These are phyloP conservation scores for Babesia divergens DNA, from an alignment of 169 alveolate species.

Conservation along the genomic window DNA sequence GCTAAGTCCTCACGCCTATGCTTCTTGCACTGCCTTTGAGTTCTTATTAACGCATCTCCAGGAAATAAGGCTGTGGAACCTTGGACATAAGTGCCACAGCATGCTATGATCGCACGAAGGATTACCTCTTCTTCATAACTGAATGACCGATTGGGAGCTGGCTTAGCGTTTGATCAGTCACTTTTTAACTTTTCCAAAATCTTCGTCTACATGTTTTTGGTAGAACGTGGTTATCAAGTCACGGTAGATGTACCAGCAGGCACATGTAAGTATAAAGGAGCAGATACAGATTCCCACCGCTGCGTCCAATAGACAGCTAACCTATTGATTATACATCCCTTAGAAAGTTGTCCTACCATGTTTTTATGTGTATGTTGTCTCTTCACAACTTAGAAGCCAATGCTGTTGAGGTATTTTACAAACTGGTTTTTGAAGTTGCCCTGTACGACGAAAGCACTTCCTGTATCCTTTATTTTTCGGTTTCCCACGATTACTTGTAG, in stretches of 20 bases:
- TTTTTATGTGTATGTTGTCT: neutral
- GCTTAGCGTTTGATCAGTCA: no score
- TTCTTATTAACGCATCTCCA: no score
- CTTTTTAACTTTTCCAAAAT: conserved; percentile 19
- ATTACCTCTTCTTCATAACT: no score
- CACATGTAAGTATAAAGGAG: neutral
- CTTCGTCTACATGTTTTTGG: conserved; percentile 24
- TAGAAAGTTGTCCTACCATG: neutral
- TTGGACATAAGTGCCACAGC: no score
- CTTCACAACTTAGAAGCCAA: conserved; percentile 40
- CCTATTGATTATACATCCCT: neutral
- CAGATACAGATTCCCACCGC: neutral
- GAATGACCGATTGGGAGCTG: no score
- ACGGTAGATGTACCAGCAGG: conserved; percentile 42
- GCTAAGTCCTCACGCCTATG: no score
- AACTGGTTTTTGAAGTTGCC: conserved; percentile 72
- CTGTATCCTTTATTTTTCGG: conserved; percentile 59
- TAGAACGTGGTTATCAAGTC: conserved; percentile 41
- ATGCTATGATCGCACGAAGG: no score
- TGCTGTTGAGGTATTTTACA: conserved; percentile 49
- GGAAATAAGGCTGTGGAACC: no score
- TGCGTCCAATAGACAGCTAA: neutral
- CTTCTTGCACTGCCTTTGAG: no score
- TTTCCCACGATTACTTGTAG: conserved; percentile 64
- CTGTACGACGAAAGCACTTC: conserved; percentile 60